Base-by-base conservation (phyloP, 306 rosid species). In the Prunus davidiana region DNA sequence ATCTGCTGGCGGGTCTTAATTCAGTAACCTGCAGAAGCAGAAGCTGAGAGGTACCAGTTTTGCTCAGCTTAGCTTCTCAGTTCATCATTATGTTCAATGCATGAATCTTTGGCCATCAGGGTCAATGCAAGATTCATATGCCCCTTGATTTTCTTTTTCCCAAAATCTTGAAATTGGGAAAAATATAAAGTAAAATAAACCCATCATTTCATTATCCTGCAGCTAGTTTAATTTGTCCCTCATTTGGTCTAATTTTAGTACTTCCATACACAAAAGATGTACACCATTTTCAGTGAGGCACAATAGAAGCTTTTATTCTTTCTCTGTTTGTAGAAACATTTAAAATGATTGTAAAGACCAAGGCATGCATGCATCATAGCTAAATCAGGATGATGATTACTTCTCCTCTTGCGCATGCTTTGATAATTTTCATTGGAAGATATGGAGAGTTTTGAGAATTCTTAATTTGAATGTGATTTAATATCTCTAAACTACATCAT, bases 371-470 rank as follows among this genome's bases (percentile, higher is more conserved):
- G 64, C 47, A 80, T 83, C 74, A 76, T 85, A 81, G 80, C 80
- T 67, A 79, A 81, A 84, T 73, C 75, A 15, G 34, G 34, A 82
- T 72, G 83, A 86, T 86, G 78, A 81, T 86, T 80, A 82, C 87
- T 28, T 71, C 68, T 71, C 72, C 75, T 83, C 71, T 28, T 80
- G 71, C 84, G 90, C 95, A 90, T 87, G 95, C 89, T 86, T 82
- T 76, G 15, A 18, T 73, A 34, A 50, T 79, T 79, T 67, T 49
- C 20, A 67, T 68, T 52, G 52, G 55, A 72, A 8, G 67, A 43
- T 34, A 61, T 64, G 30, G 8, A 9, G 69, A 27, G n/a, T 25
- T 32, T 34, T 34, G 25, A 22, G 4, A 15, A 32, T 34, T 34
- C 69, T 64, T 64, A 34, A 32, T 34, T 64, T 18, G 3, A 19